Percentiles rank a stretch among this genome's conserved stretches.
Evolutionary conservation across 2,329 filamentous ascomycete species (phyloP).

Genomic region (Aspergillus viridinutans): DNA sequence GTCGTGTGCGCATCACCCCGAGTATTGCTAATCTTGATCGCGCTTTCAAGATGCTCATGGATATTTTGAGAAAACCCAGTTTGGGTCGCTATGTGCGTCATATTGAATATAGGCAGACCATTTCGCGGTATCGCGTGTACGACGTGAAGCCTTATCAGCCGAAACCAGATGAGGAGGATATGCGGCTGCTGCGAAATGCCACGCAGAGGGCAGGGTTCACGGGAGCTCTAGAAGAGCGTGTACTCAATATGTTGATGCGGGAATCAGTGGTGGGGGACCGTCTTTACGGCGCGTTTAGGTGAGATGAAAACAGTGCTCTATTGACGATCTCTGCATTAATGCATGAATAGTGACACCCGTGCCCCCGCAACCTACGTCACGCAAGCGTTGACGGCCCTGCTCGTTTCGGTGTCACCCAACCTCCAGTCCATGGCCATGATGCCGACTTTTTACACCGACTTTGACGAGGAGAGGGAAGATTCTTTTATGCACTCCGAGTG

Average conservation of each 20-base stretch:
- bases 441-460: background rate
- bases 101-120: constrained; percentile 5
- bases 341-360: background rate
- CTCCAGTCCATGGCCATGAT: constrained; percentile 12
- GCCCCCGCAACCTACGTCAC: constrained; percentile 4
- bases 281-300: too few species aligned
- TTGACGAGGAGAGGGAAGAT: too few species aligned
- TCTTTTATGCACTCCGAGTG: too few species aligned
- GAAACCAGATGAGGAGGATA: too few species aligned
- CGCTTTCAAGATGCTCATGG: constrained; percentile 14
- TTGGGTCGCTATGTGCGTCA: constrained; percentile 17
- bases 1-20: constrained; percentile 6
- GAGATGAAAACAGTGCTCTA: too few species aligned
- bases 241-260: constrained; percentile 19
- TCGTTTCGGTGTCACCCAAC: constrained; percentile 19
- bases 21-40: constrained; percentile 2
- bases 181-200: constrained; percentile 6
- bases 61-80: constrained; percentile 15
- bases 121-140: too few species aligned
- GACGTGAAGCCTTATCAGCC: too few species aligned
- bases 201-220: constrained; percentile 11
- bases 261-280: background rate
- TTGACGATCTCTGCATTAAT: background rate
- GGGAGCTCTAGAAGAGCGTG: background rate
- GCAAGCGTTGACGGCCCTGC: constrained; percentile 16